phyloP scores from a whole-genome alignment of 331 rosid species.

The Telfairia occidentalis region DNA sequence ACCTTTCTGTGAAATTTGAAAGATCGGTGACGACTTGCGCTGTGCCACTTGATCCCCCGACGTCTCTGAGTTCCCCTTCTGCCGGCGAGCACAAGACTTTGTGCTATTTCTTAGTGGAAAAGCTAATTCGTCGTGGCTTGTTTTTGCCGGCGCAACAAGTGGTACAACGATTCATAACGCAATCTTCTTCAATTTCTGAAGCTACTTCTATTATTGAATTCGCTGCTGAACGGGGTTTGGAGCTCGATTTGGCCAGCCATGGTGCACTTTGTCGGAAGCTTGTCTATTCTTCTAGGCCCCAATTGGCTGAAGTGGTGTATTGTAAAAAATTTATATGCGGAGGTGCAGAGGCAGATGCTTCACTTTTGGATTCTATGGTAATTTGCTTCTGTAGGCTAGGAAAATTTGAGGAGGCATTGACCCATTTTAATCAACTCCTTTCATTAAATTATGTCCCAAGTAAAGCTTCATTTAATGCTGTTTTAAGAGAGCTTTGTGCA shows the following conservation, averaged over 20 bases:
- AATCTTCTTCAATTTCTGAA: constrained; percentile 22
- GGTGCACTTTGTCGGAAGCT: constrained; percentile 23
- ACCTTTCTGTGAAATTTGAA: constrained; percentile 12
- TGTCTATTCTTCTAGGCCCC: constrained; percentile 22
- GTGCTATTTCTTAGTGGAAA: constrained; percentile 18
- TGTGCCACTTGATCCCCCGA: constrained; percentile 18
- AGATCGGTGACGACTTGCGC: constrained; percentile 19
- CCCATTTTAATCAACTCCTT: constrained; percentile 21
- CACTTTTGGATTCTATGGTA: constrained; percentile 26
- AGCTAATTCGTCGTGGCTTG: constrained; percentile 25
- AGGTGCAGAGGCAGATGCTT: constrained; percentile 16
- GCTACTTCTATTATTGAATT: constrained; percentile 17
- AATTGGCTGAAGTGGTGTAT: constrained; percentile 26
- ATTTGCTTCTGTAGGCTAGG: constrained; percentile 28
- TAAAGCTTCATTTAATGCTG: constrained; percentile 17
- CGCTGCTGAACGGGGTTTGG: constrained; percentile 21
- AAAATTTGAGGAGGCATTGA: constrained; percentile 27
- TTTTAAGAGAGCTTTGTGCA: constrained; percentile 20
- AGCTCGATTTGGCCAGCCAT: constrained; percentile 24
- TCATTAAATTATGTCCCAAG: constrained; percentile 16
- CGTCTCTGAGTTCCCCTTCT: not conserved
- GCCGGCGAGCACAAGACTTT: constrained; percentile 20
- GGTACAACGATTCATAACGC: constrained; percentile 17
- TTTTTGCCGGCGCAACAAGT: constrained; percentile 25
- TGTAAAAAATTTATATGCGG: not conserved